Percentiles rank a stretch among this genome's conserved stretches.
Conservation (phyloP, 352 stramenopile genomes). For the Globisporangium yorkense region DNA sequence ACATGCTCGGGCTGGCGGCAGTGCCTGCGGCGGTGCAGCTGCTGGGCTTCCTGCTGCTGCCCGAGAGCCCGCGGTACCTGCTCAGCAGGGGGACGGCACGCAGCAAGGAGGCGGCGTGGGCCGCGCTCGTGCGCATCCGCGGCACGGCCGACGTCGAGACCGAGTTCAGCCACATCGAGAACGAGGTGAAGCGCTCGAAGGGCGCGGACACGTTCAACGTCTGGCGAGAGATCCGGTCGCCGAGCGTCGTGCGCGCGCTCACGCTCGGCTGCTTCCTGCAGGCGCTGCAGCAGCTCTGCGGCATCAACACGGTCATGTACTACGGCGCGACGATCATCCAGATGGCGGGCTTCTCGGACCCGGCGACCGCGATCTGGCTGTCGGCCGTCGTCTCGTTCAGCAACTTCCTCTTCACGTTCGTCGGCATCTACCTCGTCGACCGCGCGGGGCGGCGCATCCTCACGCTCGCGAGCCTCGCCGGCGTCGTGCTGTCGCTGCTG, state of each 20-base stretch:
- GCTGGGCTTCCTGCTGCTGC: slow-evolving; percentile 54
- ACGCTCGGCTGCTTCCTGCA: slow-evolving; percentile 58
- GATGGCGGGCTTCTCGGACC: slow-evolving; percentile 68
- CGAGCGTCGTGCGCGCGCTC: slow-evolving; percentile 34
- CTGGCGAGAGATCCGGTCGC: slow-evolving; percentile 27
- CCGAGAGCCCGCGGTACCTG: slow-evolving; percentile 67
- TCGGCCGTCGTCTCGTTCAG: slow-evolving; percentile 61
- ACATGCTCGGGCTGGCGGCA: slow-evolving; percentile 72
- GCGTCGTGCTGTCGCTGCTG: slow-evolving; percentile 37
- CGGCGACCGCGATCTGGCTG: slow-evolving; percentile 73
- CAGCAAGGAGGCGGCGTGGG: slow-evolving; percentile 32
- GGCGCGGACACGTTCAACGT: slow-evolving; percentile 18
- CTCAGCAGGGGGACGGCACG: slow-evolving; percentile 23
- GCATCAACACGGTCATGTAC: slow-evolving; percentile 90
- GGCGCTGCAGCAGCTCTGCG: slow-evolving; percentile 64
- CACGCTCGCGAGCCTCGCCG: slow-evolving; percentile 38
- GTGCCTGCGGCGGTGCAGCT: slow-evolving; percentile 68
- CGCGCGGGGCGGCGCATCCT: slow-evolving; percentile 34
- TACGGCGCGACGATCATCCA: slow-evolving; percentile 81
- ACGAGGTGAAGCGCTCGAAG: slow-evolving; percentile 29
- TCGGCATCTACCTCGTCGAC: slow-evolving; percentile 59
- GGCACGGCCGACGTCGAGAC: slow-evolving; percentile 38
- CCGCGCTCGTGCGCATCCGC: slow-evolving; percentile 44
- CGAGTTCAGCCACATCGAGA: slow-evolving; percentile 56
- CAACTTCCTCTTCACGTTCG: slow-evolving; percentile 69